Conservation (phyloP, 345 rosid genomes). For the Eucalyptus sp. region DNA sequence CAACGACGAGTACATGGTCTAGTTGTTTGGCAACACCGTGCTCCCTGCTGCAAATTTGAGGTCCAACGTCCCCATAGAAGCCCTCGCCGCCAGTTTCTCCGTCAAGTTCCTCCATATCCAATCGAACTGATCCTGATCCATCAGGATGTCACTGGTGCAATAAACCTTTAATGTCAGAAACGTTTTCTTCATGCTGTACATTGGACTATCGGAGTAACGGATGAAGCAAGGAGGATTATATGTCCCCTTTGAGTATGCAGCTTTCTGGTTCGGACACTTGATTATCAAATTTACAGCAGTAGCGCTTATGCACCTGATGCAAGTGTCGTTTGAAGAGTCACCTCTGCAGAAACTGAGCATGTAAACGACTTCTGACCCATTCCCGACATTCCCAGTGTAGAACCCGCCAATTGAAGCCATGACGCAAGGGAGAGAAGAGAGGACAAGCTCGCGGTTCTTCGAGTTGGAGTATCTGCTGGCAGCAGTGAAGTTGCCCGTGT, state of each 20-base stretch:
- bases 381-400: background rate
- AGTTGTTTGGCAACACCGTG: no score
- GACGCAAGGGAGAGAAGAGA: background rate
- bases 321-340: background rate
- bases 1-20: no score
- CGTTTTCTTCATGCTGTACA: background rate
- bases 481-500: background rate
- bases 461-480: background rate
- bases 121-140: background rate
- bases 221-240: background rate
- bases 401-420: background rate
- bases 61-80: no score
- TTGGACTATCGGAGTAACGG: background rate
- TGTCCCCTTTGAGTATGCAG: background rate
- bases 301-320: background rate
- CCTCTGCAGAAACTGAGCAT: background rate
- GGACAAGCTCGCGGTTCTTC: background rate
- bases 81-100: background rate
- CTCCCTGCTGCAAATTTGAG: no score
- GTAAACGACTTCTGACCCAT: rapidly evolving
- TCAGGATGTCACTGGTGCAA: rapidly evolving
- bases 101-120: background rate
- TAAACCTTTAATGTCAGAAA: no score
- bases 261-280: background rate
- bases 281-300: background rate